These are phyloP conservation scores for Trametes maxima DNA, from an alignment of 768 basidiomycete species.

Conservation along the genomic window DNA sequence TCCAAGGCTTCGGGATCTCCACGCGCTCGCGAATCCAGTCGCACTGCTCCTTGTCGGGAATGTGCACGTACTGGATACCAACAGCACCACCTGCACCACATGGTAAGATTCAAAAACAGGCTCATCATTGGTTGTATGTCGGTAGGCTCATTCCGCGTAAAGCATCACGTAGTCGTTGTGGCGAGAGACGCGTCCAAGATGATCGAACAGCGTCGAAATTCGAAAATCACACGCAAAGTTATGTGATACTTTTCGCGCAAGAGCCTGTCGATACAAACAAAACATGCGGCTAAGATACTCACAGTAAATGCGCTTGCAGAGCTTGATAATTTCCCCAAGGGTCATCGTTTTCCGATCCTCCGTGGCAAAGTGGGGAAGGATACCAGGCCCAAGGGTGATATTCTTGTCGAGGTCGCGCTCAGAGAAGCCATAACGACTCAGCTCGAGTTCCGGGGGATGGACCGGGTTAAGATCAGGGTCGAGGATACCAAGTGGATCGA, in stretches of 20 bases:
- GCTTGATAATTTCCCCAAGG: constrained; percentile 87
- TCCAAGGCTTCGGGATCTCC: constrained; percentile 95
- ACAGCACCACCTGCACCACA: constrained; percentile 56
- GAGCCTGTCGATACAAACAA: too few species aligned
- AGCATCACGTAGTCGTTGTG: too few species aligned
- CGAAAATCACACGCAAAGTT: too few species aligned
- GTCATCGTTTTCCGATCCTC: constrained; percentile 87
- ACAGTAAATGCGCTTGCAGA: constrained; percentile 92
- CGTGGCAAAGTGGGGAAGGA: constrained; percentile 91
- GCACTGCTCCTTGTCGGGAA: constrained; percentile 97
- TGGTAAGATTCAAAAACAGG: background rate
- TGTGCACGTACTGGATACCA: constrained; percentile 92
- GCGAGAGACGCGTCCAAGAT: too few species aligned
- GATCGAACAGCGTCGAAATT: too few species aligned
- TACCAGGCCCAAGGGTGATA: constrained; percentile 93
- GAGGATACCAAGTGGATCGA: constrained; percentile 94
- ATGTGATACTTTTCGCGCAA: too few species aligned
- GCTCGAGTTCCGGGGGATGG: constrained; percentile 86
- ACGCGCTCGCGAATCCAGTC: constrained; percentile 98
- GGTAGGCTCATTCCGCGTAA: background rate
- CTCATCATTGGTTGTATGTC: background rate
- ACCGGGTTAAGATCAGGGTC: constrained; percentile 82
- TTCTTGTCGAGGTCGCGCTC: constrained; percentile 94
- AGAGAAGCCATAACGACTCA: constrained; percentile 93
- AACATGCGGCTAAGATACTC: background rate